phyloP scores from a whole-genome alignment of 352 stramenopile genomes.

The Saprolegnia parasitica region DNA sequence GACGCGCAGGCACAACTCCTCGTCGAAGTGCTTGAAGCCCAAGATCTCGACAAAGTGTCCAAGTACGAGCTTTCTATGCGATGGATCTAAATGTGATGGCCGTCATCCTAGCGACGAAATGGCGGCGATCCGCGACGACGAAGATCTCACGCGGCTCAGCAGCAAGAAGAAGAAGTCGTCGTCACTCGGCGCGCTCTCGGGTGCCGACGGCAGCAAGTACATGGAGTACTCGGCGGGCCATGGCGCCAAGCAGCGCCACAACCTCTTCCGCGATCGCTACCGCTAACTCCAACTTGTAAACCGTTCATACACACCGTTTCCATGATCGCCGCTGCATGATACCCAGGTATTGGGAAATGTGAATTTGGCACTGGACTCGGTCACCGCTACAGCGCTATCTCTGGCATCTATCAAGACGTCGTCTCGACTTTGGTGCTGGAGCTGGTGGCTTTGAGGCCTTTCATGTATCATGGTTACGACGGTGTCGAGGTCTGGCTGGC shows the following conservation, averaged over 20 bases:
- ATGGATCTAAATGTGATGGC: not conserved
- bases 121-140: constrained; percentile 72
- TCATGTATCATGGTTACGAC: not conserved
- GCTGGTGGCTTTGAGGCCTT: too few species aligned
- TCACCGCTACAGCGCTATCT: too few species aligned
- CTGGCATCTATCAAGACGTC: too few species aligned
- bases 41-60: constrained; percentile 68
- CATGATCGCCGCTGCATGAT: too few species aligned
- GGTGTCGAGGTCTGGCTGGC: too few species aligned
- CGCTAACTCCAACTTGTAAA: constrained; percentile 35
- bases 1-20: constrained; percentile 69
- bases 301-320: not conserved
- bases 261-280: constrained; percentile 82
- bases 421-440: too few species aligned
- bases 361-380: too few species aligned
- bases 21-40: constrained; percentile 70
- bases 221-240: constrained; percentile 84
- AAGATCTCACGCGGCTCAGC: constrained; percentile 71
- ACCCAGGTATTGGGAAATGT: too few species aligned
- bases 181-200: constrained; percentile 70
- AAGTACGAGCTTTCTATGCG: constrained; percentile 31
- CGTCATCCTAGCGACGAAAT: constrained; percentile 49
- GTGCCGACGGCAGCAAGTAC: constrained; percentile 73
- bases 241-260: constrained; percentile 78
- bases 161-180: constrained; percentile 75